Conservation (phyloP, 2,329 filamentous ascomycete species). For the Talaromyces marneffei region DNA sequence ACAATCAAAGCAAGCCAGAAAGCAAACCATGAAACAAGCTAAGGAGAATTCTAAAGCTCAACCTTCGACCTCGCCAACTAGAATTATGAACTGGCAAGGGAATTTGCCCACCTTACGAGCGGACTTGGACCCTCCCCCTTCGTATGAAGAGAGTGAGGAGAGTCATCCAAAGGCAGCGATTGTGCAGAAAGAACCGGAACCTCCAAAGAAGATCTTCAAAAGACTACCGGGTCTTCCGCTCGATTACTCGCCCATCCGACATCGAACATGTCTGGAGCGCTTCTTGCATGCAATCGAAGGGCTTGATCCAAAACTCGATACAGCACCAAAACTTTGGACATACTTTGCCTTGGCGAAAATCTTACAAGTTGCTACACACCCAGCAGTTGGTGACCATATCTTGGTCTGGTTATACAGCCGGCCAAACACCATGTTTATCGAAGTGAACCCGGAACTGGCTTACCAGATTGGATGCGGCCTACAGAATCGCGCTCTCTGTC, state of each 20-base stretch:
- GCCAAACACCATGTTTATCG: constrained; percentile 54
- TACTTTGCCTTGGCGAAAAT: constrained; percentile 58
- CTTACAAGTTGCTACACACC: constrained; percentile 41
- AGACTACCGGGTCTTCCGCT: constrained; percentile 18
- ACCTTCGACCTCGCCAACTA: not conserved
- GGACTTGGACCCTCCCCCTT: not conserved
- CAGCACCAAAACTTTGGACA: constrained; percentile 61
- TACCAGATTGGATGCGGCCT: constrained; percentile 51
- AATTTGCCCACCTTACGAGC: constrained; percentile 10
- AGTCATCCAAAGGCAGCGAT: not conserved
- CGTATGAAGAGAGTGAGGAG: not conserved
- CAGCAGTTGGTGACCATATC: constrained; percentile 42
- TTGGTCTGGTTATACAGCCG: constrained; percentile 53
- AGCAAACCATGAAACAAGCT: not conserved
- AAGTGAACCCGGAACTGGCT: constrained; percentile 57
- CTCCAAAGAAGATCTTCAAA: not conserved
- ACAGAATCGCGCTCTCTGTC: constrained; percentile 29
- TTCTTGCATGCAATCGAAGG: constrained; percentile 55
- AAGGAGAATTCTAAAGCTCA: not conserved
- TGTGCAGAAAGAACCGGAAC: not conserved
- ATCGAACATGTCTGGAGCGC: constrained; percentile 58
- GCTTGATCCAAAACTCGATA: constrained; percentile 53
- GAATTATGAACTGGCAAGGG: not conserved
- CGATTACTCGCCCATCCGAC: constrained; percentile 61
- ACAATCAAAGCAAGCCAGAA: not conserved